These are phyloP conservation scores for Margaritispora aquatica DNA, from an alignment of 495 filamentous ascomycete species.

Conservation along the genomic window DNA sequence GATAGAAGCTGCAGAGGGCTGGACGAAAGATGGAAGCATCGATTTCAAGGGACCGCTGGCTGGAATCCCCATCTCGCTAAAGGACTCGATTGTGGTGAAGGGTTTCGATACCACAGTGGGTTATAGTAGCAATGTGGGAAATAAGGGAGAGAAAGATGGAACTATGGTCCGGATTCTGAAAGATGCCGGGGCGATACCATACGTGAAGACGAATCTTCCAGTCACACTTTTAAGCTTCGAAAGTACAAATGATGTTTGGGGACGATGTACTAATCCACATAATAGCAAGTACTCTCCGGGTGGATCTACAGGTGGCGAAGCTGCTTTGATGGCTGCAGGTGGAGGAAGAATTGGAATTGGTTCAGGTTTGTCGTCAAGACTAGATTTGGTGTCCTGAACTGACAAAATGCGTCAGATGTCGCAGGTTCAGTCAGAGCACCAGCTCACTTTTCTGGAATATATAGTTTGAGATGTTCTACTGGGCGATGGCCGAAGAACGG, in stretches of 20 bases:
- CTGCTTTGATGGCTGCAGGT: conserved; percentile 77
- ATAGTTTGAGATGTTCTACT: conserved; percentile 86
- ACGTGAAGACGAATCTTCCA: conserved; percentile 93
- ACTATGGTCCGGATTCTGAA: conserved; percentile 71
- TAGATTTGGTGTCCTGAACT: neutral
- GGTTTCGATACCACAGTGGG: conserved; percentile 87
- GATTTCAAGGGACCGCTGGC: conserved; percentile 81
- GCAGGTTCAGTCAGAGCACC: conserved; percentile 87
- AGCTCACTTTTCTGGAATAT: conserved; percentile 88
- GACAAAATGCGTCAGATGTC: conserved; percentile 46
- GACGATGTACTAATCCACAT: conserved; percentile 77
- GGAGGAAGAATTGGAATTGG: conserved; percentile 89
- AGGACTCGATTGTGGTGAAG: conserved; percentile 78
- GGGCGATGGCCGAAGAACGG: conserved; percentile 89
- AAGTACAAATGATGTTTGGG: conserved; percentile 86
- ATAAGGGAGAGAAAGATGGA: conserved; percentile 61
- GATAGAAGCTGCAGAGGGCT: conserved; percentile 72
- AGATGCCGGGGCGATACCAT: conserved; percentile 92
- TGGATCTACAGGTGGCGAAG: conserved; percentile 87
- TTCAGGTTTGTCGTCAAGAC: conserved; percentile 39
- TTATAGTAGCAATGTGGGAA: conserved; percentile 66
- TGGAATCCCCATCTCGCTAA: conserved; percentile 83
- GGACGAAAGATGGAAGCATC: conserved; percentile 53
- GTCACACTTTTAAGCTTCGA: conserved; percentile 91
- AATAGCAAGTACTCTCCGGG: conserved; percentile 80